Evolutionary conservation across 352 stramenopile genomes (phyloP), one percentile per base, ranked within the genome.

Genomic region (Pythium sp.): DNA sequence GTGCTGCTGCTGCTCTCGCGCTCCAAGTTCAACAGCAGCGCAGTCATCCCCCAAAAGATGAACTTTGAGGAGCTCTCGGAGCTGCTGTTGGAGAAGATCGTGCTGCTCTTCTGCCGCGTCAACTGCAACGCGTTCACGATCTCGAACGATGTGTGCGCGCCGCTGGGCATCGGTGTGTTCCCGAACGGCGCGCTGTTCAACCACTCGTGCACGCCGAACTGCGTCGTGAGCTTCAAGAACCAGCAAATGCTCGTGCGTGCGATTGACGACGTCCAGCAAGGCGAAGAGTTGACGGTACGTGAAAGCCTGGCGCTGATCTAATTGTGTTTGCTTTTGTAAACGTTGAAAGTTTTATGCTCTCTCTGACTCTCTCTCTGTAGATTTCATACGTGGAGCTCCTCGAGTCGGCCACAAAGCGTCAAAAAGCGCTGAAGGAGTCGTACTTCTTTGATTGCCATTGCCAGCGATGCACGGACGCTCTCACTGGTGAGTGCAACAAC

Each of bases 71-170:
- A 69, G 57, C 73, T 89, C 12, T 55, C 68, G 43, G 67, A 61
- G 36, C 38, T 67, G 22, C 62, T 88, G n/a, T 51, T 79, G 47
- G 58, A 34, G 6, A 64, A 73, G 22, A 73, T 91, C 58, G 36
- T 86, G 57, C 56, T 78, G 62, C 73, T 93, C 49, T 91, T 94
- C 58, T 80, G 78, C 56, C 82, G 77, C 26, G 71, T 94, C 67
- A 90, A 92, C 62, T 94, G 86, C 79, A 94, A 94, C 62, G 86
- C 81, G 7, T 94, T 94, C 64, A 89, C 86, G 5, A 65, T 94
- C 9, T 80, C 73, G 26, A 81, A 87, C 30, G 76, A 78, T 36
- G 74, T 77, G 26, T 78, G 81, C 30, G 69, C 72, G 34, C 72
- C 73, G n/a, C 62, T 89, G 9, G 86, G 84, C 32, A 80, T 94